phyloP scores from a whole-genome alignment of 371 early-diverging fungal species.

The Homolaphlyctis polyrhiza region DNA sequence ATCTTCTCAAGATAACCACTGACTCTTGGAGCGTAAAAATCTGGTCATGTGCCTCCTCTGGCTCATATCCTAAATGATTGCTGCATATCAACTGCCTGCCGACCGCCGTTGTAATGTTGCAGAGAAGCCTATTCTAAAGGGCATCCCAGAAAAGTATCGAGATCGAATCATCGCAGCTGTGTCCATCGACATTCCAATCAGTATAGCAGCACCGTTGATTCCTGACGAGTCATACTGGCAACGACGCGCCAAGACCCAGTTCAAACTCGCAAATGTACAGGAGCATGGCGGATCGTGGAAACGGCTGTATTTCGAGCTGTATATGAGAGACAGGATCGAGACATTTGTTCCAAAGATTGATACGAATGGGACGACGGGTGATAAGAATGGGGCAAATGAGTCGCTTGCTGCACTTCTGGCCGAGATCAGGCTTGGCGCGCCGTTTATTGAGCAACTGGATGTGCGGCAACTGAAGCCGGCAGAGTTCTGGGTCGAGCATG shows the following conservation, averaged over 20 bases:
- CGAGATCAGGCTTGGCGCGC: slow-evolving; percentile 29
- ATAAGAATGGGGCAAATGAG: not conserved
- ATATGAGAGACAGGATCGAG: slow-evolving; percentile 30
- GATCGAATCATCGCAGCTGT: slow-evolving; percentile 28
- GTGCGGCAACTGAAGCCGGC: slow-evolving; percentile 25
- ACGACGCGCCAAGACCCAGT: slow-evolving; percentile 24
- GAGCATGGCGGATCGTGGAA: slow-evolving; percentile 40
- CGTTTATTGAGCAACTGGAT: slow-evolving; percentile 22
- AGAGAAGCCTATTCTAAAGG: slow-evolving; percentile 22
- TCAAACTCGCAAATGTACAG: slow-evolving; percentile 22
- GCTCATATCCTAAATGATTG: too few relatives aligned
- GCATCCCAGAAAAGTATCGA: slow-evolving; percentile 34
- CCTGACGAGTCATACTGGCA: slow-evolving; percentile 44
- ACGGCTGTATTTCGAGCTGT: slow-evolving; percentile 37
- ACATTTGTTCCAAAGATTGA: slow-evolving; percentile 22
- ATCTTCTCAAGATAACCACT: too few relatives aligned
- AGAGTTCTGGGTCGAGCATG: not conserved
- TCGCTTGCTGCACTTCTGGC: slow-evolving; percentile 10
- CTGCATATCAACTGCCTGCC: too few relatives aligned
- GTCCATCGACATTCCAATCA: slow-evolving; percentile 31
- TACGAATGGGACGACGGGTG: slow-evolving; percentile 10
- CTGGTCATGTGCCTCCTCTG: too few relatives aligned
- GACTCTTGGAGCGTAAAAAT: too few relatives aligned
- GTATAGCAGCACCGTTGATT: slow-evolving; percentile 38
- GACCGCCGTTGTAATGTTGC: too few relatives aligned